Conservation (phyloP, 208 protist genomes). For the Novymonas esmeraldas region DNA sequence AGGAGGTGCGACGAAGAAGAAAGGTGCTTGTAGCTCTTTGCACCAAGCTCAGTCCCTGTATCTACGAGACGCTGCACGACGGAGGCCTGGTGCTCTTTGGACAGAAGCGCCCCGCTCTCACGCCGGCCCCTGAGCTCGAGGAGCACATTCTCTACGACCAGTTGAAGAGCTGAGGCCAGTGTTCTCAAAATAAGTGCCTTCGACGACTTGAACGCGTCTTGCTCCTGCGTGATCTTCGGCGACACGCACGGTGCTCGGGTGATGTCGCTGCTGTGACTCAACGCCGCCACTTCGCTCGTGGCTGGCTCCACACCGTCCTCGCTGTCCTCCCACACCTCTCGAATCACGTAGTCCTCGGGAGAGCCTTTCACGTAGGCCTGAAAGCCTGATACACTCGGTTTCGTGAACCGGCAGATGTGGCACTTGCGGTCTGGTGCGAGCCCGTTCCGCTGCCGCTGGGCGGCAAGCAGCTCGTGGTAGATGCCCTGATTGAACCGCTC, state of each 20-base stretch:
- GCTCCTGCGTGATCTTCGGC: constrained; percentile 44
- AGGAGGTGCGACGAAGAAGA: constrained; percentile 83
- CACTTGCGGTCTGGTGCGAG: constrained; percentile 69
- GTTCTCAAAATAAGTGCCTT: constrained; percentile 56
- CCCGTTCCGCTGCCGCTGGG: constrained; percentile 69
- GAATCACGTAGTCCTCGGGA: constrained; percentile 75
- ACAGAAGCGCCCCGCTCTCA: constrained; percentile 56
- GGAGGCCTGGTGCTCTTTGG: constrained; percentile 46
- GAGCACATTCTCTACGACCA: constrained; percentile 52
- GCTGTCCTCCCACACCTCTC: constrained; percentile 62
- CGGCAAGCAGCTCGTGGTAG: constrained; percentile 81
- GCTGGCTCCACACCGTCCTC: constrained; percentile 5
- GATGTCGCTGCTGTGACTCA: constrained; percentile 14
- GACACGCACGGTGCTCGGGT: constrained; percentile 1
- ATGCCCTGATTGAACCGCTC: constrained; percentile 84
- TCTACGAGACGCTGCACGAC: constrained; percentile 69
- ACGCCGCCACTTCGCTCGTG: not conserved
- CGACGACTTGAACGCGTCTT: constrained; percentile 35
- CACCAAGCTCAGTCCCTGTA: constrained; percentile 55
- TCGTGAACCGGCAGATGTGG: constrained; percentile 81
- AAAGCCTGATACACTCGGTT: constrained; percentile 77
- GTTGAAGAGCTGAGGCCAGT: constrained; percentile 47
- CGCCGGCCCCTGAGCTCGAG: constrained; percentile 54
- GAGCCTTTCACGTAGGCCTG: constrained; percentile 78
- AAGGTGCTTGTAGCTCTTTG: constrained; percentile 78